Base-by-base conservation (phyloP, 192 early-diverging fungal genomes). In the Phycomyces nitens region DNA sequence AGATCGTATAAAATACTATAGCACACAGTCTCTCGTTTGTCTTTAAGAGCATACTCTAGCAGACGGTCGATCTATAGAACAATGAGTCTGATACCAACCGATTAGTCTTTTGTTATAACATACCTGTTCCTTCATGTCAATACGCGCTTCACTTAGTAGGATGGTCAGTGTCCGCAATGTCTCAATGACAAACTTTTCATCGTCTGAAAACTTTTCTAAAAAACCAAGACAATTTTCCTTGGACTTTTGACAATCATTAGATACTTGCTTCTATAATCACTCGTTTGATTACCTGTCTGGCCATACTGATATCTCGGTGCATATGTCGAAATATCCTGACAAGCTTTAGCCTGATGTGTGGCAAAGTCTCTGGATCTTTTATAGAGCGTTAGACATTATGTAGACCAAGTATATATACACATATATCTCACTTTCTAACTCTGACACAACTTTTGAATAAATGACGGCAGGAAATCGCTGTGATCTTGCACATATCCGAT, bases 291-390 rank as follows among this genome's bases (percentile, higher is more conserved):
- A 73, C 76, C 66, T 74, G 58, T 66, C 75, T 70, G 2, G 74
- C 63, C 40, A 77, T 55, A 3, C 70, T 66, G 27, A 77, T 75
- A 58, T 81, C 74, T 27, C 65, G 68, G 57, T 77, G 75, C 79
- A 81, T 81, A 53, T 81, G 79, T 23, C 79, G 76, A 56, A 81
- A 74, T 44, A 81, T 76, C n/a, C 71, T 65, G 34, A 81, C 69
- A 21, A 77, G 53, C 53, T 68, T 41, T 15, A 68, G 64, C 34
- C 63, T 60, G 23, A 75, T 53, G 10, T 74, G 65, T 2, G 74
- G 55, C 12, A 73, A 67, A 14, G 71, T 75, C 38, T 66, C 68
- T 27, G 50, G 50, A 38, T 70, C 66, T n/a, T 62, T 63, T 71
- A 34, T 49, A 34, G 21, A 34, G 24, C 34, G 49, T 20, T 16